These are phyloP conservation scores for Plasmodium inui DNA, from an alignment of 169 alveolate species.

Conservation along the genomic window DNA sequence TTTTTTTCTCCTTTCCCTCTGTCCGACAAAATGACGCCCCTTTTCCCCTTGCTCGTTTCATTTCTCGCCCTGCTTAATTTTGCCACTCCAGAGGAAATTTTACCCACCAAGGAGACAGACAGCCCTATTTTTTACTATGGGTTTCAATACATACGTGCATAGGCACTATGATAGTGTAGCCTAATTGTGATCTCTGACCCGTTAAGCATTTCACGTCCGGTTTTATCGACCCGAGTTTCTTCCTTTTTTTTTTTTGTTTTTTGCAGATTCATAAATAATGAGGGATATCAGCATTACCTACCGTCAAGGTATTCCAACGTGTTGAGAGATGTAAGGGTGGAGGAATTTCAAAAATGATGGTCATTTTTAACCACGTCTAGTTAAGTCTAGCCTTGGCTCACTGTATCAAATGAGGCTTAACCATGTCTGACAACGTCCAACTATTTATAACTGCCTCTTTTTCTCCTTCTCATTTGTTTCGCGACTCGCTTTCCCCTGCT, in stretches of 20 bases:
- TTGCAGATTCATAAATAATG: slow-evolving; percentile 71
- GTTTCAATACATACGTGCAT: slow-evolving; percentile 16
- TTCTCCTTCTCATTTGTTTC: background rate
- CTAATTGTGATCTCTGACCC: background rate
- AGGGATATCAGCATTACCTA: slow-evolving; percentile 61
- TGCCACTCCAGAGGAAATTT: slow-evolving; percentile 27
- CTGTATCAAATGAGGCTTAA: background rate
- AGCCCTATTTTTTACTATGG: slow-evolving; percentile 70
- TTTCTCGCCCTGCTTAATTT: slow-evolving; percentile 20
- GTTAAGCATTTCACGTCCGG: background rate
- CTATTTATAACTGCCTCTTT: background rate
- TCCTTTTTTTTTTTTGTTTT: slow-evolving; percentile 9
- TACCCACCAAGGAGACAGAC: slow-evolving; percentile 30
- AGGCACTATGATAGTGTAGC: background rate
- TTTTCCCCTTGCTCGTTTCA: background rate
- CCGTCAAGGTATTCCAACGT: slow-evolving; percentile 58
- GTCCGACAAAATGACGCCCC: background rate
- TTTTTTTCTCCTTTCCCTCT: background rate
- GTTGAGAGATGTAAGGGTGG: slow-evolving; percentile 28
- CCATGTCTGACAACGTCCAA: background rate
- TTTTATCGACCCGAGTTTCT: background rate
- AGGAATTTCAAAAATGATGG: background rate
- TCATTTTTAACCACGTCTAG: background rate
- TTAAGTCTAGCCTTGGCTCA: background rate
- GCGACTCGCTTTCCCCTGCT: background rate